phyloP scores from a whole-genome alignment of 148 eudicot genomes.

The Camellia sinensis region DNA sequence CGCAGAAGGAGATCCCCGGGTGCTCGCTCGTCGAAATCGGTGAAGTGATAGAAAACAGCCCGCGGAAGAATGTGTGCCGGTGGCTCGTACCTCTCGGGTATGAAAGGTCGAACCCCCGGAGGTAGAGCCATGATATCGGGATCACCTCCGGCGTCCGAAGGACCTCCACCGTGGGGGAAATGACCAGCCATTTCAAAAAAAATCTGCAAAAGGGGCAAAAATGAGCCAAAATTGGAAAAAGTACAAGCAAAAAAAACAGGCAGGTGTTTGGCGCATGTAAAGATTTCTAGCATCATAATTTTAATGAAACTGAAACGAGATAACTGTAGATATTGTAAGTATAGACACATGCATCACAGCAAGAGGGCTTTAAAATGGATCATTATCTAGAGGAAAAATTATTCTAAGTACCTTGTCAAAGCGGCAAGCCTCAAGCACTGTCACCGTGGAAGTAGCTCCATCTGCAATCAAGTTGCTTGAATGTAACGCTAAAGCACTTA shows the following conservation, averaged over 20 bases:
- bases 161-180: too few relatives aligned
- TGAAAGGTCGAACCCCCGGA: too few relatives aligned
- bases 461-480: slow-evolving; percentile 67
- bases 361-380: neutral
- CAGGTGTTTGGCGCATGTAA: neutral
- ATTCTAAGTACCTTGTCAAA: slow-evolving; percentile 73
- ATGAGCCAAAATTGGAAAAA: too few relatives aligned
- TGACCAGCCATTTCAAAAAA: too few relatives aligned
- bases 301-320: neutral
- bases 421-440: slow-evolving; percentile 73
- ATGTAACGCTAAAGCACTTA: slow-evolving; percentile 68
- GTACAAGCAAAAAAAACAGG: neutral
- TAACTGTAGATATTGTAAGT: neutral
- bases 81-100: too few relatives aligned
- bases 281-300: neutral
- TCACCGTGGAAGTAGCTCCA: slow-evolving; percentile 59
- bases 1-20: too few relatives aligned
- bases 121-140: too few relatives aligned
- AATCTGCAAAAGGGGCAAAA: too few relatives aligned
- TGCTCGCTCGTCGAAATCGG: too few relatives aligned
- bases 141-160: too few relatives aligned
- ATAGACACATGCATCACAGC: neutral
- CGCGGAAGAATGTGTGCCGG: too few relatives aligned
- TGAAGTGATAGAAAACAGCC: too few relatives aligned
- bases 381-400: neutral